Percentiles rank a stretch among this genome's conserved stretches.
phyloP scores from a whole-genome alignment of 257 asterid species.

The Solanum etuberosum region DNA sequence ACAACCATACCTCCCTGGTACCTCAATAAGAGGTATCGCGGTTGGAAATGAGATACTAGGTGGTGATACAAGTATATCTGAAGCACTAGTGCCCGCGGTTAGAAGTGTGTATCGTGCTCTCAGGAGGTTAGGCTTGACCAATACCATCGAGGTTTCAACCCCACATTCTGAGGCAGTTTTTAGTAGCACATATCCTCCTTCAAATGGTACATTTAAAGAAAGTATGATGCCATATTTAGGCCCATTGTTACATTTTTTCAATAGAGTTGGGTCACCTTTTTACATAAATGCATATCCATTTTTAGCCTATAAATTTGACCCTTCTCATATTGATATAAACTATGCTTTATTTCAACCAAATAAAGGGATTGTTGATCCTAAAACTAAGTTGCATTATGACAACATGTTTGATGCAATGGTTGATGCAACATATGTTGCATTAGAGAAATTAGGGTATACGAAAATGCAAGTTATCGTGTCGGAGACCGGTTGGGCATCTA shows the following conservation, averaged over 20 bases:
- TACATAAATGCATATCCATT: slow-evolving; percentile 80
- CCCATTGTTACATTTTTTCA: slow-evolving; percentile 53
- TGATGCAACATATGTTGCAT: slow-evolving; percentile 62
- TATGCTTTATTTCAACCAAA: slow-evolving; percentile 44
- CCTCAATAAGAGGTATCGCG: slow-evolving; percentile 56
- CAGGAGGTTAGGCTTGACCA: slow-evolving; percentile 12
- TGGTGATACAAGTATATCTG: slow-evolving; percentile 32
- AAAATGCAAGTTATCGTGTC: slow-evolving; percentile 69
- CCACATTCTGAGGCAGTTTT: slow-evolving; percentile 76
- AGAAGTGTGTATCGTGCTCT: slow-evolving; percentile 61
- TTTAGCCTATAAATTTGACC: slow-evolving; percentile 55
- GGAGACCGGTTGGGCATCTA: slow-evolving; percentile 79
- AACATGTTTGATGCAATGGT: slow-evolving; percentile 79
- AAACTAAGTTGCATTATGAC: slow-evolving; percentile 55
- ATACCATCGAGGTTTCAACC: slow-evolving; percentile 55
- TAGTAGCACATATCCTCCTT: slow-evolving; percentile 54
- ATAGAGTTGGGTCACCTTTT: slow-evolving; percentile 55
- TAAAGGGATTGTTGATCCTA: slow-evolving; percentile 37
- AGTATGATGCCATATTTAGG: slow-evolving; percentile 55
- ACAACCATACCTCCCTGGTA: slow-evolving; percentile 47
- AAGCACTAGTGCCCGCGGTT: slow-evolving; percentile 65
- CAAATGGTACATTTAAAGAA: slow-evolving; percentile 68
- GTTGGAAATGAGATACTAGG: slow-evolving; percentile 79
- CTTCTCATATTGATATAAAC: slow-evolving; percentile 43
- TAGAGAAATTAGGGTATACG: slow-evolving; percentile 48